Evolutionary conservation across 345 rosid species (phyloP).

Genomic region (Heritiera littoralis): DNA sequence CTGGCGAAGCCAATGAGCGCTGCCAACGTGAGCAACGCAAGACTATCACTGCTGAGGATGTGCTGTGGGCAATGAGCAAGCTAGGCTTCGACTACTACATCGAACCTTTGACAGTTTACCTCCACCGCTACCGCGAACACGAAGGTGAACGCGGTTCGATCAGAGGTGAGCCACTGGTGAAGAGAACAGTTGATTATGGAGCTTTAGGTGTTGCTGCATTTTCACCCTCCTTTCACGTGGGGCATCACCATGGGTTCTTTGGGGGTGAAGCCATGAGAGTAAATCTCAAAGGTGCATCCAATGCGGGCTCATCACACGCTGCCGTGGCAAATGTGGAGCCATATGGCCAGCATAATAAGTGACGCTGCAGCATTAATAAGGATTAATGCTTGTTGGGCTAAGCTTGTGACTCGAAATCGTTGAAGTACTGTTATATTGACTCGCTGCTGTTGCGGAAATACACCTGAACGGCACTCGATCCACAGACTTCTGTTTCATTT

Average conservation of each 20-base stretch:
- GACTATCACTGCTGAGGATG: conserved; percentile 93
- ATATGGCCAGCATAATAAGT: conserved; percentile 15
- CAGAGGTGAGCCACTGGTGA: conserved; percentile 56
- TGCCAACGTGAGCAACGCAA: conserved; percentile 97
- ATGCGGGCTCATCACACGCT: conserved; percentile 13
- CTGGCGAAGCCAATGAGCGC: conserved; percentile 94
- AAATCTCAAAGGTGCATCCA: conserved; percentile 36
- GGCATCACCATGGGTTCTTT: conserved; percentile 52
- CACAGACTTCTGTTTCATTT: background rate
- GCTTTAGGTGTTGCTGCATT: conserved; percentile 35
- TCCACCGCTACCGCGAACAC: conserved; percentile 73
- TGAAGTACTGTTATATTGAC: background rate
- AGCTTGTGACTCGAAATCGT: background rate
- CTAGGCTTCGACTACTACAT: conserved; percentile 91
- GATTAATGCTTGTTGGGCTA: background rate
- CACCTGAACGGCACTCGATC: no score
- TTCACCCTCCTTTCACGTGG: conserved; percentile 44
- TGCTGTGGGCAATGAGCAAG: conserved; percentile 92
- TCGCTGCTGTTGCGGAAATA: background rate
- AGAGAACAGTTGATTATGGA: conserved; percentile 54
- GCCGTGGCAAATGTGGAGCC: conserved; percentile 24
- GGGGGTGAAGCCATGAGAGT: conserved; percentile 33
- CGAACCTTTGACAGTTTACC: conserved; percentile 73
- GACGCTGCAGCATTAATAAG: background rate
- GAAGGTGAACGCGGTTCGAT: conserved; percentile 66